These are phyloP conservation scores for Zoysia matrella DNA, from an alignment of 202 grass and related monocot species.

Conservation along the genomic window DNA sequence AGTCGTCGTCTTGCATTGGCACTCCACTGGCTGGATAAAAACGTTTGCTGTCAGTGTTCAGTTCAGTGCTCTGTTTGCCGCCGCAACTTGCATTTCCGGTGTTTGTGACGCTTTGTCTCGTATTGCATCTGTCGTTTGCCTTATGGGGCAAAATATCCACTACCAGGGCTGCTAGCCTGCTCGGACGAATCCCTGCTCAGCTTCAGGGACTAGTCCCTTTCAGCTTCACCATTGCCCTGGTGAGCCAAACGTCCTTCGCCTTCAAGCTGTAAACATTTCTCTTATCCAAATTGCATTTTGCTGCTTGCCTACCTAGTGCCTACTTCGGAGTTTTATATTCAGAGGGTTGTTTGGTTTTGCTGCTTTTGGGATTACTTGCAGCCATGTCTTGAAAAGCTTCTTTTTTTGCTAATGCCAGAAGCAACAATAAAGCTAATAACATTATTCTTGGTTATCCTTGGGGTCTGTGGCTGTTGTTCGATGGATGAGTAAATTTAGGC, in stretches of 20 bases:
- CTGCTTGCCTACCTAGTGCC: neutral
- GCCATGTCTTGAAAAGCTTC: neutral
- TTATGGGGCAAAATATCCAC: neutral
- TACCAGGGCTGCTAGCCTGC: neutral
- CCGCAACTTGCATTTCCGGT: neutral
- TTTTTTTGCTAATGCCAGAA: constrained; percentile 21
- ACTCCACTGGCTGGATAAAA: neutral
- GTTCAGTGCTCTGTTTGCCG: neutral
- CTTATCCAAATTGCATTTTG: neutral
- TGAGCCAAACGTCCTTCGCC: neutral
- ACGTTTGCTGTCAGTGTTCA: constrained; percentile 17
- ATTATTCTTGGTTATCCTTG: constrained; percentile 7
- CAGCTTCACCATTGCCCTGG: constrained; percentile 3
- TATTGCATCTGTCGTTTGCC: neutral
- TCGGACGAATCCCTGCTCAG: neutral
- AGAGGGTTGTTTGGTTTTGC: constrained; percentile 15
- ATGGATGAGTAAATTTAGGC: too few relatives aligned
- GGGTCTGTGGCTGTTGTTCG: neutral
- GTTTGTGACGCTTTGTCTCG: neutral
- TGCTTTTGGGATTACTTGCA: neutral
- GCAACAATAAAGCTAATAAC: neutral
- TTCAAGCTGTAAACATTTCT: neutral
- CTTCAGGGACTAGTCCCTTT: neutral
- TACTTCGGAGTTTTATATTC: neutral
- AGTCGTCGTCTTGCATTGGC: neutral